These are phyloP conservation scores for Aspergillus melleus DNA, from an alignment of 2,329 filamentous ascomycete genomes.

Conservation along the genomic window DNA sequence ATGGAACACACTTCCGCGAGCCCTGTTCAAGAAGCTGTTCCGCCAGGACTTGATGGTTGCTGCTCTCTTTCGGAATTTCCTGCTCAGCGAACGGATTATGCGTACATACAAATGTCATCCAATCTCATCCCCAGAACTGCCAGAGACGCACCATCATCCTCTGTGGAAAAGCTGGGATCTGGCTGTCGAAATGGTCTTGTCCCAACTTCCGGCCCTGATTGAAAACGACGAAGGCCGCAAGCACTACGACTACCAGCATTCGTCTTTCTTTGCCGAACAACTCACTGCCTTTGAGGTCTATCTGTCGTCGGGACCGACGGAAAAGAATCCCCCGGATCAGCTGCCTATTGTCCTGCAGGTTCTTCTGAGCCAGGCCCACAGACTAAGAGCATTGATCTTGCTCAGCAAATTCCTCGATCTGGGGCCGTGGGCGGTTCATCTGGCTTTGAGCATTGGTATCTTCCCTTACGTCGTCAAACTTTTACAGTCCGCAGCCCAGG, in stretches of 20 bases:
- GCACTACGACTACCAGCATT: constrained; percentile 89
- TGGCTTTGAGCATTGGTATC: constrained; percentile 95
- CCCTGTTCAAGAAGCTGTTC: constrained; percentile 95
- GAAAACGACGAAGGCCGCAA: constrained; percentile 74
- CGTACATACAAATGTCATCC: constrained; percentile 93
- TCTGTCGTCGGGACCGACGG: constrained; percentile 76
- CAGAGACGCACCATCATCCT: constrained; percentile 90
- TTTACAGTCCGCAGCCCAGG: constrained; percentile 88
- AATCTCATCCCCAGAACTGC: constrained; percentile 86
- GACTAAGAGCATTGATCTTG: constrained; percentile 84
- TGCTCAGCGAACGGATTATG: constrained; percentile 94
- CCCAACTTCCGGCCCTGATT: constrained; percentile 79
- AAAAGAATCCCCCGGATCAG: constrained; percentile 87
- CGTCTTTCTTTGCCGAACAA: constrained; percentile 94
- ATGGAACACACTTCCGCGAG: constrained; percentile 89
- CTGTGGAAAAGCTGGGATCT: constrained; percentile 98
- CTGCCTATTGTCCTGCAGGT: constrained; percentile 95
- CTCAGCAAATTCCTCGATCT: constrained; percentile 92
- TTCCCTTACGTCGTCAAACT: constrained; percentile 99
- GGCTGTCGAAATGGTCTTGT: constrained; percentile 90
- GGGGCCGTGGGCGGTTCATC: constrained; percentile 97
- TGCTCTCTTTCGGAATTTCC: constrained; percentile 91
- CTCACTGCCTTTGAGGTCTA: constrained; percentile 97
- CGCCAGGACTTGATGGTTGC: constrained; percentile 99
- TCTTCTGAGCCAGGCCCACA: constrained; percentile 89